Conservation (phyloP, 257 asterid genomes). For the Forsythia suspensa region DNA sequence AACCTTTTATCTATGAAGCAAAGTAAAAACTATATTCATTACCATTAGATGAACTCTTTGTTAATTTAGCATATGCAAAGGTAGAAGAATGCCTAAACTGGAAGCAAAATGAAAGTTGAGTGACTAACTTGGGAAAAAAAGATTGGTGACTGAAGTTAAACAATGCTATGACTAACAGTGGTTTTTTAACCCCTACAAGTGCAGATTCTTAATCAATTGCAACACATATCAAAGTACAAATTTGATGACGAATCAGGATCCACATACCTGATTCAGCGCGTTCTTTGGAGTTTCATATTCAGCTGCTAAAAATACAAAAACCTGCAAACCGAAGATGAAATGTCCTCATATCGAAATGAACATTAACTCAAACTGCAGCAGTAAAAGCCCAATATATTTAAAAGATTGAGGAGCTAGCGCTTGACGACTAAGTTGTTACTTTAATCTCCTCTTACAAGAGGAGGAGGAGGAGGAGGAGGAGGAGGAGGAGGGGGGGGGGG, state of each 20-base stretch:
- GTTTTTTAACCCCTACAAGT: neutral
- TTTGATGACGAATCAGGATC: neutral
- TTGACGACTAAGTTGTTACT: neutral
- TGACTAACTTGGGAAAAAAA: neutral
- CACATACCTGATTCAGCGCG: conserved; percentile 70
- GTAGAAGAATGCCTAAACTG: neutral
- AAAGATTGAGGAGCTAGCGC: neutral
- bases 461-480: too few species aligned
- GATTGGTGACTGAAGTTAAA: neutral
- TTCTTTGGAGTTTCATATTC: conserved; percentile 88
- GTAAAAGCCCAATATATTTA: neutral
- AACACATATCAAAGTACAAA: neutral
- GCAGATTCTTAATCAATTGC: neutral
- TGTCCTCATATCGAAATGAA: conserved; percentile 11
- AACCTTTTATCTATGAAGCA: too few species aligned
- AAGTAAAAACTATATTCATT: neutral
- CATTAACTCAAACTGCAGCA: conserved; percentile 4
- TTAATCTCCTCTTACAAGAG: neutral
- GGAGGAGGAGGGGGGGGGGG: too few species aligned
- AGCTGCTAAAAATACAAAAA: conserved; percentile 93
- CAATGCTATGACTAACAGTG: neutral
- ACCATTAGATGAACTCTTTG: neutral
- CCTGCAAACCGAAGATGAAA: conserved; percentile 42
- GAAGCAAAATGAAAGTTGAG: neutral
- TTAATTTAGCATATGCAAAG: neutral